These are phyloP conservation scores for Claviceps sp. DNA, from an alignment of 2,329 filamentous ascomycete species.

Conservation along the genomic window DNA sequence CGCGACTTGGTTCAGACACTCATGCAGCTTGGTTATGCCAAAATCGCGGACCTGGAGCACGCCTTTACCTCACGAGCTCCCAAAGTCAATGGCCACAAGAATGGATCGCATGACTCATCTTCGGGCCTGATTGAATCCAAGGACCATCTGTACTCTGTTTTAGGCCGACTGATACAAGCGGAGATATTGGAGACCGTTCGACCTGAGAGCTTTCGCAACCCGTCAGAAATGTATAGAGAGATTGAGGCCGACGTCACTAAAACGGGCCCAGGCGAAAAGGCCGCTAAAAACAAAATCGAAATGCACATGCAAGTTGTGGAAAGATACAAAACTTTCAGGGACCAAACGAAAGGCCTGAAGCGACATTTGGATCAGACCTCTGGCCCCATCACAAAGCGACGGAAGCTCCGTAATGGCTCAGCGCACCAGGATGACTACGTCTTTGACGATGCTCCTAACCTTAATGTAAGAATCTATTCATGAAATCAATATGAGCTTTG, in stretches of 20 bases:
- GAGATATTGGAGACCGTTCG: conserved; percentile 56
- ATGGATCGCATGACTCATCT: conserved; percentile 18
- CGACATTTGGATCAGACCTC: conserved; percentile 33
- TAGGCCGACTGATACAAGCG: conserved; percentile 44
- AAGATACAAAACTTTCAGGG: conserved; percentile 38
- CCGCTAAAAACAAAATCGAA: conserved; percentile 50
- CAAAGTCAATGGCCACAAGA: conserved; percentile 21
- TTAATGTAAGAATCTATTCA: conserved; percentile 34
- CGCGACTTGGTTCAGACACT: conserved; percentile 63
- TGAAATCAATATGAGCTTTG: not conserved
- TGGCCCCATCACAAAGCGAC: conserved; percentile 32
- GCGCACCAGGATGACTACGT: conserved; percentile 13
- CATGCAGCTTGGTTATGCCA: conserved; percentile 64
- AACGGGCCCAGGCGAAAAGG: conserved; percentile 27
- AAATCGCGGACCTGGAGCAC: conserved; percentile 54
- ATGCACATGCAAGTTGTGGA: conserved; percentile 42
- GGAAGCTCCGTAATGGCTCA: conserved; percentile 38
- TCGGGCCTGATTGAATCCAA: conserved; percentile 29
- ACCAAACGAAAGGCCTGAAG: conserved; percentile 37
- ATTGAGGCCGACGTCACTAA: conserved; percentile 50
- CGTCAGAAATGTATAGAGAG: conserved; percentile 45
- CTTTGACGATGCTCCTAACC: conserved; percentile 27
- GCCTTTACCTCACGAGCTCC: conserved; percentile 36
- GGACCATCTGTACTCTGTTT: conserved; percentile 33
- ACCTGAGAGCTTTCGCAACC: conserved; percentile 42